Evolutionary conservation across 1,284 basidiomycete species (phyloP).

Genomic region (Ceratobasidium sp.): DNA sequence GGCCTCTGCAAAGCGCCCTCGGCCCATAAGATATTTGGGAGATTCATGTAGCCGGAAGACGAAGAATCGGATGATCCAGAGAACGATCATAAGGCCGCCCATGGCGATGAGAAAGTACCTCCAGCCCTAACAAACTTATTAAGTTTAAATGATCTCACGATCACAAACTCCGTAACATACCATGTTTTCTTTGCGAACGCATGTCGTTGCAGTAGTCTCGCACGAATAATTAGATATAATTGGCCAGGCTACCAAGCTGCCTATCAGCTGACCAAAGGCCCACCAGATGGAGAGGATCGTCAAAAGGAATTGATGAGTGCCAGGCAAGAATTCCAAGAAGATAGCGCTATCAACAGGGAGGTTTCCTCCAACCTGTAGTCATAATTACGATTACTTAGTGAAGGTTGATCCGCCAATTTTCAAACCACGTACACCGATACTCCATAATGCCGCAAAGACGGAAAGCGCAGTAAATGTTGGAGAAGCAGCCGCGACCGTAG

Average conservation of each 20-base stretch:
- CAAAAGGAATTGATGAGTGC: constrained; percentile 69
- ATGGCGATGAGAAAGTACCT: constrained; percentile 72
- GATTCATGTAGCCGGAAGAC: constrained; percentile 79
- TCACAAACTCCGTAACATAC: constrained; percentile 15
- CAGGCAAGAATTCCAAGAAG: constrained; percentile 73
- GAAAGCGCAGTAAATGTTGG: constrained; percentile 64
- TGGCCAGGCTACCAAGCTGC: constrained; percentile 73
- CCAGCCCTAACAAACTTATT: constrained; percentile 64
- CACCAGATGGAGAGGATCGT: constrained; percentile 73
- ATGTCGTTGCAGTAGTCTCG: constrained; percentile 54
- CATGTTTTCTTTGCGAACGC: constrained; percentile 58
- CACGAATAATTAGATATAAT: constrained; percentile 72
- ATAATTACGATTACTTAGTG: constrained; percentile 49
- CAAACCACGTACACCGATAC: constrained; percentile 58
- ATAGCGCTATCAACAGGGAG: constrained; percentile 82
- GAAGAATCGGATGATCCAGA: constrained; percentile 75
- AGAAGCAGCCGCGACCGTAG: constrained; percentile 67
- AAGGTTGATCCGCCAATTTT: constrained; percentile 52
- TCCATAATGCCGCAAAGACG: constrained; percentile 65
- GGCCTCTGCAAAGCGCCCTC: constrained; percentile 75
- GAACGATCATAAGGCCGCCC: constrained; percentile 69
- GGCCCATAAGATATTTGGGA: constrained; percentile 78
- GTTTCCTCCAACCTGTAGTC: constrained; percentile 68
- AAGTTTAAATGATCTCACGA: neutral
- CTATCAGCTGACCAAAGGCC: constrained; percentile 69